phyloP scores from a whole-genome alignment of 2,329 filamentous ascomycete genomes.

The Hysterium pulicare region DNA sequence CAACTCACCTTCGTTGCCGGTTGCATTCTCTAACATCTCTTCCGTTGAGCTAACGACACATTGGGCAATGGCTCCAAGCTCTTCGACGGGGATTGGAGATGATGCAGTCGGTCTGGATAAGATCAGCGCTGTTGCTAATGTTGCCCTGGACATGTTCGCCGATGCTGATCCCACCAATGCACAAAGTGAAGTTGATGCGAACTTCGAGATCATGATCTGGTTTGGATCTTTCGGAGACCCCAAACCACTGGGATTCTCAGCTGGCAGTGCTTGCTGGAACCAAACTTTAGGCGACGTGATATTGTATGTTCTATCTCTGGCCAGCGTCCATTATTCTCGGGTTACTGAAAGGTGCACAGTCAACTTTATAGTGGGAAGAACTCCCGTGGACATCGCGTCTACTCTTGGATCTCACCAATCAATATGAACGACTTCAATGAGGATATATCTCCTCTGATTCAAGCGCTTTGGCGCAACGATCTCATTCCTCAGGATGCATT shows the following conservation, averaged over 20 bases:
- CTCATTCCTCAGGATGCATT: constrained; percentile 3
- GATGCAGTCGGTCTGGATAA: constrained; percentile 3
- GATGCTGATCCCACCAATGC: constrained; percentile 4
- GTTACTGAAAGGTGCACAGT: constrained; percentile 2
- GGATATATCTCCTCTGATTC: constrained; percentile 7
- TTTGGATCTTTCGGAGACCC: constrained; percentile 6
- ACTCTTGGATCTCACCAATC: constrained; percentile 5
- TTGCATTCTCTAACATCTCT: constrained; percentile 3
- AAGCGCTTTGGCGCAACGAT: constrained; percentile 2
- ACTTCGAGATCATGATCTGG: constrained; percentile 10
- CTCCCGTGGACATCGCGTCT: constrained; percentile 7
- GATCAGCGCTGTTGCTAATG: constrained; percentile 6
- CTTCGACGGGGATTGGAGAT: neutral
- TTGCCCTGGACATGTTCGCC: constrained; percentile 9
- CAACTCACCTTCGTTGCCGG: constrained; percentile 6
- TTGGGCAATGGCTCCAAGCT: constrained; percentile 6
- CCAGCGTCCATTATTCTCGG: neutral
- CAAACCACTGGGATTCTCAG: constrained; percentile 6
- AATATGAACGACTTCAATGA: constrained; percentile 5
- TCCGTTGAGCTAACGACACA: constrained; percentile 1
- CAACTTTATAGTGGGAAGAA: constrained; percentile 7
- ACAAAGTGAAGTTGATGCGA: constrained; percentile 4
- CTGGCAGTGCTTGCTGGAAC: neutral
- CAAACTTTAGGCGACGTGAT: constrained; percentile 4
- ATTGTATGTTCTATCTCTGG: constrained; percentile 3